Conservation (phyloP, 768 basidiomycete species). For the Phlebiopsis gigantea region DNA sequence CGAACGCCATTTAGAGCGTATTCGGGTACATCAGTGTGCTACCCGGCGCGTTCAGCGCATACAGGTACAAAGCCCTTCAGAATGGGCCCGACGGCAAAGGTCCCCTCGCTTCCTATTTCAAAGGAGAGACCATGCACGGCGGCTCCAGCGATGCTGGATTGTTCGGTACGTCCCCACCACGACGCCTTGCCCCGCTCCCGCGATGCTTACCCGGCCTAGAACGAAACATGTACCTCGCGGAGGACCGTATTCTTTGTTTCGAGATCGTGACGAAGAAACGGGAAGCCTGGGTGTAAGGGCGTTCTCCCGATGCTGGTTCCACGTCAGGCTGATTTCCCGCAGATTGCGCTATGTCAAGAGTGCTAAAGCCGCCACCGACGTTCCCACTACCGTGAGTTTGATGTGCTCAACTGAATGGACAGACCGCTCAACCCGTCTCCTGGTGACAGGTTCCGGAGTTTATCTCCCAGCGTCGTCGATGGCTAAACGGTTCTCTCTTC, state of each 20-base stretch:
- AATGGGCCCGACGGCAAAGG: slow-evolving; percentile 88
- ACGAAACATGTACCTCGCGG: slow-evolving; percentile 90
- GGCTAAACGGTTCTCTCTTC: slow-evolving; percentile 87
- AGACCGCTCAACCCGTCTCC: background rate
- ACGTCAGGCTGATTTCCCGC: background rate
- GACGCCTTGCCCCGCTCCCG: background rate
- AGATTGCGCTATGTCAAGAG: slow-evolving; percentile 88
- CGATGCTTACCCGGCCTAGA: slow-evolving; percentile 30
- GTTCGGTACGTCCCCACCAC: slow-evolving; percentile 36
- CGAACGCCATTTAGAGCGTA: slow-evolving; percentile 47
- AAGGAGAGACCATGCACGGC: slow-evolving; percentile 84
- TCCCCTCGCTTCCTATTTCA: slow-evolving; percentile 90
- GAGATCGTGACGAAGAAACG: slow-evolving; percentile 89
- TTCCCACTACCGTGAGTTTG: slow-evolving; percentile 66
- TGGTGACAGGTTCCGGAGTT: slow-evolving; percentile 71
- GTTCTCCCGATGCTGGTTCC: background rate
- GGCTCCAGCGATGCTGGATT: slow-evolving; percentile 57
- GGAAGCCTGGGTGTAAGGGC: slow-evolving; percentile 73
- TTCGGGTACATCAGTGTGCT: slow-evolving; percentile 86
- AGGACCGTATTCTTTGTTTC: slow-evolving; percentile 88
- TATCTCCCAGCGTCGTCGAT: slow-evolving; percentile 89
- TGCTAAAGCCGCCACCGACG: slow-evolving; percentile 95
- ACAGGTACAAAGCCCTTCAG: slow-evolving; percentile 80
- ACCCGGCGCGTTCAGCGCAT: slow-evolving; percentile 90
- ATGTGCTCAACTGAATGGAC: background rate